Evolutionary conservation across 192 early-diverging fungal species (phyloP), one percentile per base, ranked within the genome.

Genomic region (Coemansia sp.): DNA sequence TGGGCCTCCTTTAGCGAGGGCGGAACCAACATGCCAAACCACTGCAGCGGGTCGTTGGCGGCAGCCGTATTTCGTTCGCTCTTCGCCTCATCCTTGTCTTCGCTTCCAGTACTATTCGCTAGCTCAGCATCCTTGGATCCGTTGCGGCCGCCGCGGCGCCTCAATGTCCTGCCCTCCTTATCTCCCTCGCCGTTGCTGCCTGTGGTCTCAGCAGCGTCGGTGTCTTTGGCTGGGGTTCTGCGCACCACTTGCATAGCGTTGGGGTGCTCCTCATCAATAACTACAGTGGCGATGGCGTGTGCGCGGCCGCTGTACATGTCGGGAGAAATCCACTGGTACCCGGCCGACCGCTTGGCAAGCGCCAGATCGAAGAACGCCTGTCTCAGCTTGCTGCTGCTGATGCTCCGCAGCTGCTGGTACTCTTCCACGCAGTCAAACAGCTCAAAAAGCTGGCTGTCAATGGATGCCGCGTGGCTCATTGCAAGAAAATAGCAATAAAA

Each of bases 1-100:
- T 79, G 76, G 4, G 76, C 70, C 22, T 69, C 57, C 32, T 63
- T 72, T 26, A 79, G 70, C 19, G 58, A 29, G 2, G 76, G 76
- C 52, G 76, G 76, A n/a, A 70, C 70, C n/a, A 79, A 56, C 70
- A 73, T 66, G 37, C 76, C 76, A 38, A 79, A 79, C 76, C 76
- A 79, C 52, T 68, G 57, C 22, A 79, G 60, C 67, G 76, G 76
- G 53, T 79, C 70, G 26, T 43, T 56, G 9, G 39, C 54, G 11
- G 26, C 52, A 34, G 7, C 32, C 1, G 52, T n/a, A 15, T 46
- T 56, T 19, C 35, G 29, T 43, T 46, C 4, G 43, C 60, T 33
- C 36, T 18, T 34, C 5, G 39, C n/a, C 3, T 48, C 42, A 6
- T 63, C 61, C 1, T 39, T 59, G 40, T 26, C 32, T 10, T 33